Evolutionary conservation across 2,329 filamentous ascomycete genomes (phyloP).

Genomic region (Alternaria solani): DNA sequence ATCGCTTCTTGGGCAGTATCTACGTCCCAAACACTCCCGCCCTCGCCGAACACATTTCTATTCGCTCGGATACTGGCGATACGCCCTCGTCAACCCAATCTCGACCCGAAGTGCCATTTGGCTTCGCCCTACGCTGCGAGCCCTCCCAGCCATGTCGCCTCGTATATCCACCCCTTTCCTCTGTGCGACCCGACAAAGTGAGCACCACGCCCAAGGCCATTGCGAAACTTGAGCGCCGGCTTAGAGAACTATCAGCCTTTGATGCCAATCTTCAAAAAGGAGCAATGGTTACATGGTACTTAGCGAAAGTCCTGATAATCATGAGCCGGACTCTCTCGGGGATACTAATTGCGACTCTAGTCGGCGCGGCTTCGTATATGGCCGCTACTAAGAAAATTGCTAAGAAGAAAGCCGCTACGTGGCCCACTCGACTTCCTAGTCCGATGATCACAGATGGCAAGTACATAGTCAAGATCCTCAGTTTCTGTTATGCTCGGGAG

Average conservation of each 20-base stretch:
- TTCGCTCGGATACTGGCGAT: neutral
- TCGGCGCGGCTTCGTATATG: neutral
- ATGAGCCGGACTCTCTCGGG: neutral
- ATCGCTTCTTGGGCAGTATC: neutral
- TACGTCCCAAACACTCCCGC: neutral
- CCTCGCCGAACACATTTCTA: neutral
- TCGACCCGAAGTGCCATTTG: constrained; percentile 16
- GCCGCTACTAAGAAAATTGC: neutral
- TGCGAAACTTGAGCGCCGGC: neutral
- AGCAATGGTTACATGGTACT: neutral
- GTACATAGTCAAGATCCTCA: neutral
- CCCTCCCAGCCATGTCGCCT: constrained; percentile 17
- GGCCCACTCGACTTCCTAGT: too few relatives aligned
- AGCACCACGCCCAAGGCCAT: neutral
- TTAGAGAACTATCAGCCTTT: neutral
- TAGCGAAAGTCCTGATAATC: neutral
- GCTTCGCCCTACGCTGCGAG: constrained; percentile 20
- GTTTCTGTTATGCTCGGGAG: neutral
- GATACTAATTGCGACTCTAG: too few relatives aligned
- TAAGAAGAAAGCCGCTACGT: neutral
- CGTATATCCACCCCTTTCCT: neutral
- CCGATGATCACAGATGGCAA: neutral
- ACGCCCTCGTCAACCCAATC: neutral
- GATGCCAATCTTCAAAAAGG: neutral
- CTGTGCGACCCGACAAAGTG: neutral